Evolutionary conservation across 2,329 filamentous ascomycete genomes (phyloP).

Genomic region (Ophiocordyceps polyrhachis-furcata): DNA sequence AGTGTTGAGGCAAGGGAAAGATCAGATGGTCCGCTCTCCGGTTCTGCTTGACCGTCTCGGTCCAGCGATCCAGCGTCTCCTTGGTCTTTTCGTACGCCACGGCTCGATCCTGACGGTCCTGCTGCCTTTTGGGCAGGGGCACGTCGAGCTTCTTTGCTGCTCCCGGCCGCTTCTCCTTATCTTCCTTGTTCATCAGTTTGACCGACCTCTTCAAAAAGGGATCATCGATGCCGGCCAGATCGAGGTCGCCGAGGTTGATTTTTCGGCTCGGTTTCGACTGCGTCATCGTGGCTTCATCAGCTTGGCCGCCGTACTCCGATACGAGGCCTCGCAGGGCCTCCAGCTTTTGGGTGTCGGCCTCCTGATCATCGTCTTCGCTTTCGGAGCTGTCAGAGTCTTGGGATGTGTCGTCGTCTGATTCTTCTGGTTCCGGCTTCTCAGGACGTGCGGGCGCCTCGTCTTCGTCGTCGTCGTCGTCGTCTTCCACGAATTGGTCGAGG

Average conservation of each 20-base stretch:
- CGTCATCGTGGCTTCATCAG: constrained; percentile 24
- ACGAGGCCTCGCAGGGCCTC: constrained; percentile 51
- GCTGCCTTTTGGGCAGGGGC: constrained; percentile 68
- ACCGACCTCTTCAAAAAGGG: constrained; percentile 60
- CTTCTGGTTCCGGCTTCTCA: constrained; percentile 21
- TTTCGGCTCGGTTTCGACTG: constrained; percentile 37
- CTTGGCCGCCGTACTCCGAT: constrained; percentile 45
- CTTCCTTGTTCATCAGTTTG: constrained; percentile 51
- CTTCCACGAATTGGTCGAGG: constrained; percentile 34
- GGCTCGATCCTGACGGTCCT: constrained; percentile 64
- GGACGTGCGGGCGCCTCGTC: constrained; percentile 29
- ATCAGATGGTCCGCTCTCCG: constrained; percentile 75
- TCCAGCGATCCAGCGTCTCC: constrained; percentile 78
- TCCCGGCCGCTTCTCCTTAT: constrained; percentile 27
- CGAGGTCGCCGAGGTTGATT: constrained; percentile 57
- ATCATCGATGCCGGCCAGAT: constrained; percentile 51
- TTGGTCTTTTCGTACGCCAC: constrained; percentile 84
- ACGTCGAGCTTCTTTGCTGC: constrained; percentile 54
- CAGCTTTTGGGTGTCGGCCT: constrained; percentile 34
- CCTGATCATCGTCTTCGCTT: constrained; percentile 30
- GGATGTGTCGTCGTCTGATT: constrained; percentile 24
- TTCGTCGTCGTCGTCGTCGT: constrained; percentile 23
- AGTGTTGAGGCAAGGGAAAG: constrained; percentile 67
- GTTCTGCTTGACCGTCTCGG: constrained; percentile 87
- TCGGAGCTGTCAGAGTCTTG: constrained; percentile 23